Evolutionary conservation across 768 basidiomycete genomes (phyloP), one percentile per base, ranked within the genome.

Genomic region (Gloeophyllum trabeum): DNA sequence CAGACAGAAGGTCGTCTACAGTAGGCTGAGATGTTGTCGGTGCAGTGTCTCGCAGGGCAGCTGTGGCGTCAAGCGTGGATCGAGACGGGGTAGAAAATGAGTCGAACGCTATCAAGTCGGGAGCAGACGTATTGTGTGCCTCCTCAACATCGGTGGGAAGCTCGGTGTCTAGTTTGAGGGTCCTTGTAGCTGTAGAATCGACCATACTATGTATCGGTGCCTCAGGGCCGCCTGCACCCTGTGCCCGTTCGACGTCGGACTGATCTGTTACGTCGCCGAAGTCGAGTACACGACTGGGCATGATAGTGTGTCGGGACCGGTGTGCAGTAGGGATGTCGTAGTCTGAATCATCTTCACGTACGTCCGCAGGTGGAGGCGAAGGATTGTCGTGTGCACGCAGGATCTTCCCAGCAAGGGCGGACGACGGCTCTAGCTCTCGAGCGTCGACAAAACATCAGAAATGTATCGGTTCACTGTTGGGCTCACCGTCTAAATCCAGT

Each of bases 311-410:
- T n/a, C n/a, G n/a, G n/a, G n/a, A n/a, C n/a, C n/a, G n/a, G n/a
- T n/a, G n/a, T n/a, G n/a, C n/a, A n/a, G n/a, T n/a, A n/a, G n/a
- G n/a, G 21, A 20, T 42, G 44, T 46, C 48, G 43, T 44, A 51
- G 19, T 50, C 47, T 2, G 46, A 49, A 45, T 32, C 51, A 41
- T 25, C 50, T 44, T 16, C 49, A 39, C 40, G 48, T 35, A 39
- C 48, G 36, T 50, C 50, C 32, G 41, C 51, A 22, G 75, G 75
- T 4, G 75, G 75, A 14, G 84, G 83, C 14, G 84, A 87, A 14
- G 85, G 85, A 51, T 88, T 88, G 51, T 76, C 77, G 44, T 75
- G 72, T 40, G 85, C 84, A 39, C 75, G 69, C 35, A 80, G 68
- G 36, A 88, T 73, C 58, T 61, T 76, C 47, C 64, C 73, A 24